These are phyloP conservation scores for Ogataea neopini DNA, from an alignment of 805 yeast species.

Conservation along the genomic window DNA sequence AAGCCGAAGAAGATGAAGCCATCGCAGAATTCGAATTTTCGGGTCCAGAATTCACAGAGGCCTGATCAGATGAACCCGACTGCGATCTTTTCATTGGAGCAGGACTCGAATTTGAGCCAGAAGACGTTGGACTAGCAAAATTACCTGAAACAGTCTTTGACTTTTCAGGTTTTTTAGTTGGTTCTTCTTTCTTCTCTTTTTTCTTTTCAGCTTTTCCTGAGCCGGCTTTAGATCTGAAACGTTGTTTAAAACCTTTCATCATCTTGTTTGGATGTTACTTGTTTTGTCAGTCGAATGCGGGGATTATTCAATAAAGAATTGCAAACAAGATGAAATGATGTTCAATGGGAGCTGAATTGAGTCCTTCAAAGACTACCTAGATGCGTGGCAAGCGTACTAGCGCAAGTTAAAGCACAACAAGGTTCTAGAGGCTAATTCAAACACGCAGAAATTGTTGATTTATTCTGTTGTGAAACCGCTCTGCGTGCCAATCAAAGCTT, in stretches of 20 bases:
- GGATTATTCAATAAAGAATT: background rate
- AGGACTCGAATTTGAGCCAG: constrained; percentile 11
- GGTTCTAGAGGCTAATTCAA: constrained; percentile 1
- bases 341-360: background rate
- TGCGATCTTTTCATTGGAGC: constrained; percentile 17
- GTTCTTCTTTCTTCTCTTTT: constrained; percentile 41
- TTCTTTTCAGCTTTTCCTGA: constrained; percentile 40
- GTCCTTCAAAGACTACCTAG: background rate
- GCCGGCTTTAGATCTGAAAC: constrained; percentile 43
- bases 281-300: constrained; percentile 1
- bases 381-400: background rate
- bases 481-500: background rate
- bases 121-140: constrained; percentile 13
- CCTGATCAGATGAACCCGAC: constrained; percentile 21
- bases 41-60: constrained; percentile 18
- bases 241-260: constrained; percentile 76
- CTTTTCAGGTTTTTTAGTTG: constrained; percentile 26
- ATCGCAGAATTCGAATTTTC: constrained; percentile 16
- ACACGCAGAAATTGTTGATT: constrained; percentile 4
- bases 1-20: constrained; percentile 26
- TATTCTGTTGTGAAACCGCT: background rate
- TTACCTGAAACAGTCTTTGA: constrained; percentile 14
- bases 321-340: background rate
- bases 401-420: background rate
- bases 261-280: constrained; percentile 38